phyloP scores from a whole-genome alignment of 371 early-diverging fungal genomes.

The Lichtheimia ramosa region DNA sequence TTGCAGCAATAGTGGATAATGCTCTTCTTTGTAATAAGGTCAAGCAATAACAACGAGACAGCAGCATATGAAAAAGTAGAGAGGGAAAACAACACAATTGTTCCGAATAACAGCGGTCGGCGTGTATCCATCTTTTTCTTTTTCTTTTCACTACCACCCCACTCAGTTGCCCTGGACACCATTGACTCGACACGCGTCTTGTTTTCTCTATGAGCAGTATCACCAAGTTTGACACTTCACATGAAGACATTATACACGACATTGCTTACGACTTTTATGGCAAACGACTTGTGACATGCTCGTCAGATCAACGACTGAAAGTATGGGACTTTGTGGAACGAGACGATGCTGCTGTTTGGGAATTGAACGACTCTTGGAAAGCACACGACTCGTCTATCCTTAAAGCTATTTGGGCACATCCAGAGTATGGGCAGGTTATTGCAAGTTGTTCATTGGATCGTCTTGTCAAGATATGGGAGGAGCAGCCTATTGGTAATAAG shows the following conservation, averaged over 20 bases:
- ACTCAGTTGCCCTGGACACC: too few relatives aligned
- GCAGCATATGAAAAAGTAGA: constrained; percentile 1
- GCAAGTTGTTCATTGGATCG: constrained; percentile 93
- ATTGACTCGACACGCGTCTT: too few relatives aligned
- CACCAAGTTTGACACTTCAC: constrained; percentile 70
- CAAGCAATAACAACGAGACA: background rate
- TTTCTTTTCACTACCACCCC: too few relatives aligned
- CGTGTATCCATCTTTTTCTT: too few relatives aligned
- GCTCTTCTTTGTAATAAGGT: background rate
- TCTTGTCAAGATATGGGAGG: constrained; percentile 90
- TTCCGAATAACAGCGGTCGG: too few relatives aligned
- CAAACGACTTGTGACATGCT: constrained; percentile 83
- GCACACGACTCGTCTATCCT: constrained; percentile 89
- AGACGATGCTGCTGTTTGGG: constrained; percentile 73
- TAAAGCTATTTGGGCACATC: constrained; percentile 89
- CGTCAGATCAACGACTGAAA: constrained; percentile 91
- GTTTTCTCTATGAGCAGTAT: constrained; percentile 26
- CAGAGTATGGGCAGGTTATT: constrained; percentile 91
- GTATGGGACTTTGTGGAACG: constrained; percentile 80
- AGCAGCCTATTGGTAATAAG: constrained; percentile 68
- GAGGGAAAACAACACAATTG: background rate
- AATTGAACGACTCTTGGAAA: constrained; percentile 84
- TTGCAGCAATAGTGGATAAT: background rate
- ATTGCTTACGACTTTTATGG: constrained; percentile 93
- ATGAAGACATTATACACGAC: constrained; percentile 94